phyloP scores from a whole-genome alignment of 2,329 filamentous ascomycete genomes.

The Xylaria sp. region DNA sequence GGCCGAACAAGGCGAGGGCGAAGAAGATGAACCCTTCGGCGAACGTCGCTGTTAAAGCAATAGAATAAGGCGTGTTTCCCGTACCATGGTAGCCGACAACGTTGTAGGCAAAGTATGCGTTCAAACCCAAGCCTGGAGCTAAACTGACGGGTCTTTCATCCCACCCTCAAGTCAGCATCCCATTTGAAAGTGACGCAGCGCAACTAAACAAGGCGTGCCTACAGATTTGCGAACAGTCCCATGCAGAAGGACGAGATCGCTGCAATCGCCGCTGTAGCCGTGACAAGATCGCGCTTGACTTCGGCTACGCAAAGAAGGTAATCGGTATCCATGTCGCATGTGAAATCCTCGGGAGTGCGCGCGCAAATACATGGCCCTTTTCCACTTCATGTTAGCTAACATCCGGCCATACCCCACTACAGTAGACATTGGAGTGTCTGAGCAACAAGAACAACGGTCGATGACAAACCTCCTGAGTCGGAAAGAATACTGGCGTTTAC shows the following conservation, averaged over 20 bases:
- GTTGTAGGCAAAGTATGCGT: constrained; percentile 80
- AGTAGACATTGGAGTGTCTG: constrained; percentile 52
- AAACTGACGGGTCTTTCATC: constrained; percentile 65
- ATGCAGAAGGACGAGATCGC: constrained; percentile 82
- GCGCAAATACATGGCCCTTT: constrained; percentile 76
- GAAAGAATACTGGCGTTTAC: constrained; percentile 41
- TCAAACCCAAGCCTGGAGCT: constrained; percentile 80
- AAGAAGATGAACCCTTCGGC: constrained; percentile 89
- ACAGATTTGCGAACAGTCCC: constrained; percentile 81
- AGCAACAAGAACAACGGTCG: background rate
- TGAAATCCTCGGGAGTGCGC: constrained; percentile 53
- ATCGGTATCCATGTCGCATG: constrained; percentile 60
- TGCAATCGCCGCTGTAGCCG: constrained; percentile 82
- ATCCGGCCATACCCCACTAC: background rate
- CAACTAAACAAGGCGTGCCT: constrained; percentile 34
- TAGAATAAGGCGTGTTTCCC: constrained; percentile 73
- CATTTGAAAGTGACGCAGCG: background rate
- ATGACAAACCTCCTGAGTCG: constrained; percentile 38
- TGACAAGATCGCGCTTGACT: constrained; percentile 79
- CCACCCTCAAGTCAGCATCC: constrained; percentile 20
- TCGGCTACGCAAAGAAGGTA: constrained; percentile 69
- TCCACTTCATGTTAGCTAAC: constrained; percentile 63
- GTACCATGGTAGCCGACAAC: constrained; percentile 79
- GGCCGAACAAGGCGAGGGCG: constrained; percentile 75
- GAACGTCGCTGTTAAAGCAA: constrained; percentile 85